Evolutionary conservation across 805 yeast genomes (phyloP).

Genomic region (Saccharomyces mikatae): DNA sequence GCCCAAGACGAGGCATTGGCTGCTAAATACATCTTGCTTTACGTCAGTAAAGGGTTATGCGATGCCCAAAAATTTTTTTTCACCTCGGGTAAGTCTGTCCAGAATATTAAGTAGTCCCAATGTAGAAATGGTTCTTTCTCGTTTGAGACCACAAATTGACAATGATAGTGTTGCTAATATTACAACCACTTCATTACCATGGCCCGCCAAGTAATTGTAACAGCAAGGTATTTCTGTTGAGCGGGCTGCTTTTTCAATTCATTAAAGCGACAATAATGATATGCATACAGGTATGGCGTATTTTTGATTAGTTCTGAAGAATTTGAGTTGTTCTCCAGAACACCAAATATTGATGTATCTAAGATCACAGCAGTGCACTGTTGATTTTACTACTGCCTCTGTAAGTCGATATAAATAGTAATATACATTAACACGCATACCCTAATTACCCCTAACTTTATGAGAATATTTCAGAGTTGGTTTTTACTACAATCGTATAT

Average conservation of each 20-base stretch:
- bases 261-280: not conserved
- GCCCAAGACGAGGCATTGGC: not conserved
- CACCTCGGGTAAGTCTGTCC: not conserved
- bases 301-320: not conserved
- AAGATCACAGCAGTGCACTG: not conserved
- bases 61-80: not conserved
- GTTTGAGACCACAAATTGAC: not conserved
- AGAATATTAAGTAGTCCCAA: not conserved
- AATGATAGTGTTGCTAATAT: not conserved
- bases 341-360: not conserved
- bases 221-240: not conserved
- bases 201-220: not conserved
- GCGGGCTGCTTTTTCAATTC: not conserved
- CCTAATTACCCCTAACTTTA: not conserved
- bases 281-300: not conserved
- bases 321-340: too few relatives aligned
- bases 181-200: not conserved
- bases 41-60: not conserved
- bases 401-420: not conserved
- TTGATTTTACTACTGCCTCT: not conserved
- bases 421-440: not conserved
- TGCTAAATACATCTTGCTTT: not conserved
- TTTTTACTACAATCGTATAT: not conserved
- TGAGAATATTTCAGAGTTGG: not conserved
- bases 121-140: not conserved